Evolutionary conservation across 108 stramenopile species (phyloP), one percentile per base, ranked within the genome.

Genomic region (Licmophora abbreviata): DNA sequence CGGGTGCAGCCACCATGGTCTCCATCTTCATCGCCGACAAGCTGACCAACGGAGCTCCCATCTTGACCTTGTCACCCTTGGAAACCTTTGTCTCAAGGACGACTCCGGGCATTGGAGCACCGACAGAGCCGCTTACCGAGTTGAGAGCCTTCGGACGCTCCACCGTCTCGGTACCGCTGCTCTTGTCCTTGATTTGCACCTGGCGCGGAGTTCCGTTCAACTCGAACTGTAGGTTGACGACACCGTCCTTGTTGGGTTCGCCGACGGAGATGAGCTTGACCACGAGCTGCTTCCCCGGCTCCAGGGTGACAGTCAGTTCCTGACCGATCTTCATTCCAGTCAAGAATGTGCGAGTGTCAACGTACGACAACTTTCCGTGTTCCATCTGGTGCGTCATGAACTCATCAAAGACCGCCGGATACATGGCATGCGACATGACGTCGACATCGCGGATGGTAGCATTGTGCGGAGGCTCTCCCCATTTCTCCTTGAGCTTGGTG

Each of bases 21-120:
- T 98, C 97, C 97, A 98, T 98, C 61, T 98, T 98, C 95, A 98
- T 96, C 18, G 97, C 97, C 5, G 69, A 75, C 34, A 98, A 67
- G 4, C 88, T 71, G 5, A 93, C 68, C 22, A 98, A 66, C 3
- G 88, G 82, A 53, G 91, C 76, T n/a, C 97, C 97, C n/a, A 64
- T 64, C 50, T 76, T 71, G 20, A 98, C 97, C 14, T 48, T 53
- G 51, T 95, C 94, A 7, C 96, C 96, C 24, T 69, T 69, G 46
- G 72, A 74, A 1, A 94, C 89, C 64, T 79, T 89, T 9, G 93
- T 86, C 28, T 93, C 90, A 15, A 97, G 70, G 9, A 96, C 92
- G 0, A 94, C 95, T 15, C 95, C 94, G 22, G 93, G 94, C 94
- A 98, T 96, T 37, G 93, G 89, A 3, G 95, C 92, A 23, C 92